Evolutionary conservation across 768 basidiomycete species (phyloP).

Genomic region (Agaricus subrufescens): DNA sequence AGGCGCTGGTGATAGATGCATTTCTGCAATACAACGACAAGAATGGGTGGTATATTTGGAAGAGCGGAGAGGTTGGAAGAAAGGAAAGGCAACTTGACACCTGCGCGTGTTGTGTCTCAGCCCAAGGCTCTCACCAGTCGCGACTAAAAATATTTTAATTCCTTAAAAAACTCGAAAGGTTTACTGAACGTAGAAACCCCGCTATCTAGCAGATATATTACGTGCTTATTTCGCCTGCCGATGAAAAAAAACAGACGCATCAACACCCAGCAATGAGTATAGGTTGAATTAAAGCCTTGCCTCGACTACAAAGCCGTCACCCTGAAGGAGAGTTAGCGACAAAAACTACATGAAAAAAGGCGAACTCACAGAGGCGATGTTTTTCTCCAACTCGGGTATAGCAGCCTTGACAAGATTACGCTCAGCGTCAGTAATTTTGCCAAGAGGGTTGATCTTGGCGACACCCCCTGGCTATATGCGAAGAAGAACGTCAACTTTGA

Average conservation of each 20-base stretch:
- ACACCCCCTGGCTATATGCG: conserved; percentile 68
- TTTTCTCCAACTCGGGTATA: conserved; percentile 69
- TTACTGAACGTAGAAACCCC: background rate
- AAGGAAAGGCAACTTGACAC: background rate
- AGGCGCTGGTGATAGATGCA: background rate
- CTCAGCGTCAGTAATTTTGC: conserved; percentile 69
- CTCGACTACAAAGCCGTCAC: conserved; percentile 31
- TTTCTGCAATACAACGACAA: background rate
- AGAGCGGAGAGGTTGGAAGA: background rate
- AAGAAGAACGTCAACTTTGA: background rate
- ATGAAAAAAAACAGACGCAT: background rate
- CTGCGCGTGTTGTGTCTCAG: background rate
- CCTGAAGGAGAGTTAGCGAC: conserved; percentile 18
- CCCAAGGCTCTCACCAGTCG: background rate
- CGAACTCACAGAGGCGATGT: conserved; percentile 62
- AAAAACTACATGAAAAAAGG: background rate
- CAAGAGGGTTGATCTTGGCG: conserved; percentile 77
- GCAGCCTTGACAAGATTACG: conserved; percentile 72
- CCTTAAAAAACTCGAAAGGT: no score
- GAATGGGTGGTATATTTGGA: background rate
- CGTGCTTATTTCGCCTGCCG: background rate
- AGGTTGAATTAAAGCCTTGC: conserved; percentile 14
- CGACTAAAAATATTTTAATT: background rate
- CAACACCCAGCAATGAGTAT: background rate
- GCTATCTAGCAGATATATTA: background rate